Evolutionary conservation across 1,284 basidiomycete genomes (phyloP), one percentile per base, ranked within the genome.

Genomic region (Malassezia equina): DNA sequence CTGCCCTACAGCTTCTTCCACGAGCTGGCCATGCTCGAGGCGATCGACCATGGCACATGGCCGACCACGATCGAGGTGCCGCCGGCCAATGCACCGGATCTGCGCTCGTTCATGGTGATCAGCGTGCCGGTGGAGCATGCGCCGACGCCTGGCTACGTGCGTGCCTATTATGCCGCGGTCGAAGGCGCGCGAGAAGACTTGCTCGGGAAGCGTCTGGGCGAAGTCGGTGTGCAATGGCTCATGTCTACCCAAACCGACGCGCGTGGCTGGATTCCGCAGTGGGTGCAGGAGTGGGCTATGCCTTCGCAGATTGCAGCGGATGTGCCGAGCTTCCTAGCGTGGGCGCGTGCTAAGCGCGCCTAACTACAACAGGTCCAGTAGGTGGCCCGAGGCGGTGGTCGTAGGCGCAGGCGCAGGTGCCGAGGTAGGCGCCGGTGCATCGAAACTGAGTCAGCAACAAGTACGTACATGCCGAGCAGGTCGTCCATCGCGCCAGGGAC

Each of bases 201-300:
- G 23, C 21, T 29, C 3, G 36, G 21, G 19, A 13, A 13, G n/a
- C 50, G 25, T 1, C 34, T 23, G 15, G 17, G 21, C 15, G 36
- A 27, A 21, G 17, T 34, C 7, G 40, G 40, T 27, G 49, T 52
- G 21, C 27, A 57, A 19, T 62, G 59, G 60, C 66, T 65, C 27
- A 67, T 71, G 65, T 48, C 64, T 17, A 47, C 59, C 2, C 69
- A 71, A 43, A 65, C 65, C 9, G 67, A 71, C 33, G 57, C 67
- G 0, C 23, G 54, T n/a, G 69, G 69, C 12, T 52, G 50, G 15
- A 64, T 71, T 28, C 69, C 69, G 0, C 56, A 58, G 25, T 55
- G 65, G 47, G 48, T 68, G 55, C 67, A 70, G 52, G 67, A 70
- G 55, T 61, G 54, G 48, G 60, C 19, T 33, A 63, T 71, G 61